Conservation (phyloP, 805 yeast species). For the Cyberlindnera saturnus region DNA sequence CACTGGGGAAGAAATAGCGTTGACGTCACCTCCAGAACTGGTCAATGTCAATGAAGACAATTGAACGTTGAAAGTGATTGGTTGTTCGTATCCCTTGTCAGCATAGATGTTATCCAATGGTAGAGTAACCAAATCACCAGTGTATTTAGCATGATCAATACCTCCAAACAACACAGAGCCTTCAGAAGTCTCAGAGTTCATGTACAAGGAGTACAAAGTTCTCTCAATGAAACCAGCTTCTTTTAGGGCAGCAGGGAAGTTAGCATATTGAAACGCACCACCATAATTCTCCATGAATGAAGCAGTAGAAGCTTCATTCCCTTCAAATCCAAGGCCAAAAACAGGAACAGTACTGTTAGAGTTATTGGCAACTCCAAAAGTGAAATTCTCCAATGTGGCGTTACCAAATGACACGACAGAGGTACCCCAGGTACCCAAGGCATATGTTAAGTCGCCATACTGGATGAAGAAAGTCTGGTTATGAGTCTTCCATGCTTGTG, state of each 20-base stretch:
- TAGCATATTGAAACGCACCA: conserved; percentile 35
- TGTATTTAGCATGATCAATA: conserved; percentile 47
- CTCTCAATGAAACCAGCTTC: conserved; percentile 44
- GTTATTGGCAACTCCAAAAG: conserved; percentile 61
- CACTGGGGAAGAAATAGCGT: not conserved
- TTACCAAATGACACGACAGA: conserved; percentile 48
- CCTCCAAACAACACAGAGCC: conserved; percentile 63
- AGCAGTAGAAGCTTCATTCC: conserved; percentile 43
- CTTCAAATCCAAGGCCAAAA: conserved; percentile 59
- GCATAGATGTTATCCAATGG: conserved; percentile 25
- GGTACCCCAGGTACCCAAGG: conserved; percentile 52
- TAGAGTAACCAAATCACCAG: conserved; percentile 40
- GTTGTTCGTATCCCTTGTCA: conserved; percentile 37
- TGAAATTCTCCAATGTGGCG: conserved; percentile 40
- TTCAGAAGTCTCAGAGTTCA: conserved; percentile 28
- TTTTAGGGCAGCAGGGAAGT: conserved; percentile 55
- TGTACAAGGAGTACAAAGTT: conserved; percentile 51
- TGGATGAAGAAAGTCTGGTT: conserved; percentile 29
- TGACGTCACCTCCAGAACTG: conserved; percentile 38
- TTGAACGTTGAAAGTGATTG: conserved; percentile 29
- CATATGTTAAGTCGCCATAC: conserved; percentile 45
- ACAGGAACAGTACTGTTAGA: conserved; percentile 59
- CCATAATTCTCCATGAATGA: conserved; percentile 25
- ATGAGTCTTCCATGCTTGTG: conserved; percentile 23
- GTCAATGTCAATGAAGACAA: conserved; percentile 30